Percentiles rank a stretch among this genome's conserved stretches.
Conservation (phyloP, 768 basidiomycete species). For the Wakefieldia striispora region DNA sequence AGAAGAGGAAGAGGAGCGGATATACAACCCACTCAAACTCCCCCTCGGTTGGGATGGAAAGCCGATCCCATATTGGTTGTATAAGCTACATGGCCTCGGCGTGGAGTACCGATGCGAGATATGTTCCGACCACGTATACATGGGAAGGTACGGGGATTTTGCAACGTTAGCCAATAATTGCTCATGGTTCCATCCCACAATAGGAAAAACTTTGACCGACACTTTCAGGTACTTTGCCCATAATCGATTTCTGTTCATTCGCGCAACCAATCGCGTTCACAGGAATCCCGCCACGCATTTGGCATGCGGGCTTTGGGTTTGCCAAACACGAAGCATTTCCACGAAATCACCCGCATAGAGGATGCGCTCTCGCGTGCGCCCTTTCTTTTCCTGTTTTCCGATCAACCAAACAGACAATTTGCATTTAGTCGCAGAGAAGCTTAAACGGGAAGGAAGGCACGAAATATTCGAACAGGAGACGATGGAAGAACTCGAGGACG, state of each 20-base stretch:
- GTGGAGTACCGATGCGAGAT: constrained; percentile 98
- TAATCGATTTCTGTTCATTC: constrained; percentile 10
- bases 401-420: not conserved
- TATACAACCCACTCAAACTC: constrained; percentile 97
- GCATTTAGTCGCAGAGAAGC: constrained; percentile 84
- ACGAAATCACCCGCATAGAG: constrained; percentile 95
- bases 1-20: constrained; percentile 93
- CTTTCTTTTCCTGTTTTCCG: not conserved
- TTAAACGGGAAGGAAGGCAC: constrained; percentile 94
- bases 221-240: constrained; percentile 69
- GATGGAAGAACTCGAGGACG: constrained; percentile 98
- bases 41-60: constrained; percentile 99
- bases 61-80: constrained; percentile 98
- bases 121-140: constrained; percentile 94
- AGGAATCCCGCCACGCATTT: constrained; percentile 96
- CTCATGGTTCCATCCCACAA: constrained; percentile 17
- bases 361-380: constrained; percentile 90
- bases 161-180: not conserved
- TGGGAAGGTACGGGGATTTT: constrained; percentile 69
- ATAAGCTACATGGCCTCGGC: constrained; percentile 97
- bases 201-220: constrained; percentile 94
- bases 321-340: constrained; percentile 98
- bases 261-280: constrained; percentile 21
- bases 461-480: constrained; percentile 93
- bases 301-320: constrained; percentile 97